These are phyloP conservation scores for Kwoniella sp. DNA, from an alignment of 768 basidiomycete genomes.

Conservation along the genomic window DNA sequence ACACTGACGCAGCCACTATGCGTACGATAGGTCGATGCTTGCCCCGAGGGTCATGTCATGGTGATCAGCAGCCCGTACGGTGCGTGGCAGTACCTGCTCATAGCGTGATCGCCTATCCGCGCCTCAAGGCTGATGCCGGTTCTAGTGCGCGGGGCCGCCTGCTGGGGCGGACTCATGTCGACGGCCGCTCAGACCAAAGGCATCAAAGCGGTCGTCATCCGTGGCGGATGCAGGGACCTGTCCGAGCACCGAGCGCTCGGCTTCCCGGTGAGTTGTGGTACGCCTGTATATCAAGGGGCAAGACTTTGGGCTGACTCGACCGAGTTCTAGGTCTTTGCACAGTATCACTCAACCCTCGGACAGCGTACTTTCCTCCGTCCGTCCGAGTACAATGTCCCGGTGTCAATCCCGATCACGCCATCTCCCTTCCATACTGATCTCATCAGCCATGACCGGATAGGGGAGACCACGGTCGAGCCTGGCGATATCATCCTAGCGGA, in stretches of 20 bases:
- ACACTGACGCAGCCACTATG: not conserved
- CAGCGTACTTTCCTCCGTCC: conserved; percentile 79
- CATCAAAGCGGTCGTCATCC: conserved; percentile 68
- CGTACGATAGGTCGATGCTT: conserved; percentile 61
- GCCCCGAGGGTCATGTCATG: conserved; percentile 52
- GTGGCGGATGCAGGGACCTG: conserved; percentile 70
- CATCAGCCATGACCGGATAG: not conserved
- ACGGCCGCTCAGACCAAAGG: conserved; percentile 71
- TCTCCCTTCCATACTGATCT: not conserved
- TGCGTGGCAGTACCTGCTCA: too few relatives aligned
- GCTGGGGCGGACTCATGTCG: conserved; percentile 88
- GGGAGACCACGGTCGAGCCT: conserved; percentile 59
- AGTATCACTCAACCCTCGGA: conserved; percentile 77
- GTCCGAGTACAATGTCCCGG: conserved; percentile 65
- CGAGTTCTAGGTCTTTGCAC: conserved; percentile 63
- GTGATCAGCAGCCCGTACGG: too few relatives aligned
- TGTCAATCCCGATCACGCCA: conserved; percentile 48
- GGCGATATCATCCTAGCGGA: conserved; percentile 84
- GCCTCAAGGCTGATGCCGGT: not conserved
- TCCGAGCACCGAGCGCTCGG: conserved; percentile 64
- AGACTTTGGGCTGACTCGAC: not conserved
- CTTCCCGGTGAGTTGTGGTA: conserved; percentile 58
- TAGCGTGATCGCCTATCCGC: not conserved
- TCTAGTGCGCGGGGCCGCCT: conserved; percentile 56
- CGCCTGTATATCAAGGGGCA: not conserved